Percentiles rank a stretch among this genome's conserved stretches.
Conservation (phyloP, 1,284 basidiomycete genomes). For the Marasmius tenuissimus region DNA sequence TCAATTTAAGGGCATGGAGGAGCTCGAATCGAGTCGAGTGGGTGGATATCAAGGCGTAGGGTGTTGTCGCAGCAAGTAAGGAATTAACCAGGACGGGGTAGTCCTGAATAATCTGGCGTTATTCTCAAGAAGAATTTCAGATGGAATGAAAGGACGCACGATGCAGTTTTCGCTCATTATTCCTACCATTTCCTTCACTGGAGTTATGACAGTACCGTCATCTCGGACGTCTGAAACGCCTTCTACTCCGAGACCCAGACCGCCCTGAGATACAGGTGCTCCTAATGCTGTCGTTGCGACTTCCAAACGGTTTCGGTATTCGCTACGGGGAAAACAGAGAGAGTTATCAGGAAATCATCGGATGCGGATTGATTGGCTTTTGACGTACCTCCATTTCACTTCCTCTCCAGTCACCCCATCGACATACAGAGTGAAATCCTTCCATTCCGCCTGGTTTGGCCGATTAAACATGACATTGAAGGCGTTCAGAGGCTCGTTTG, state of each 20-base stretch:
- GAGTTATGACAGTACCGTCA: constrained; percentile 16
- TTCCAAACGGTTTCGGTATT: constrained; percentile 11
- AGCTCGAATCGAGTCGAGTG: constrained; percentile 70
- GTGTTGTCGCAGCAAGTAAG: constrained; percentile 54
- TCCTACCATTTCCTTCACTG: constrained; percentile 57
- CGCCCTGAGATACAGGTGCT: constrained; percentile 44
- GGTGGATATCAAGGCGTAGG: constrained; percentile 62
- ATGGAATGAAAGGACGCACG: constrained; percentile 36
- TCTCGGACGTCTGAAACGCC: background rate
- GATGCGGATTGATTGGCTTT: constrained; percentile 38
- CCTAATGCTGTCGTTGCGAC: constrained; percentile 60
- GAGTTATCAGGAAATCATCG: background rate
- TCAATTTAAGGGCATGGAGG: constrained; percentile 52
- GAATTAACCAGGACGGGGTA: constrained; percentile 60
- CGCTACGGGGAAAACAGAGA: background rate
- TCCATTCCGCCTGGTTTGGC: constrained; percentile 49
- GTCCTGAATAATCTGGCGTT: constrained; percentile 42
- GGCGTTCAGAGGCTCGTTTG: background rate
- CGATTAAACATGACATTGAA: constrained; percentile 51
- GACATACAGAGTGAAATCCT: constrained; percentile 56
- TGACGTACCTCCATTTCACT: constrained; percentile 47
- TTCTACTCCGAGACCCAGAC: constrained; percentile 46
- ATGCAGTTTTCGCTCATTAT: constrained; percentile 69
- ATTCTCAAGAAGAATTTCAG: background rate
- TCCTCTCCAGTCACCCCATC: constrained; percentile 52